phyloP scores from a whole-genome alignment of 2,329 filamentous ascomycete species.

The Scedosporium aurantiacum region DNA sequence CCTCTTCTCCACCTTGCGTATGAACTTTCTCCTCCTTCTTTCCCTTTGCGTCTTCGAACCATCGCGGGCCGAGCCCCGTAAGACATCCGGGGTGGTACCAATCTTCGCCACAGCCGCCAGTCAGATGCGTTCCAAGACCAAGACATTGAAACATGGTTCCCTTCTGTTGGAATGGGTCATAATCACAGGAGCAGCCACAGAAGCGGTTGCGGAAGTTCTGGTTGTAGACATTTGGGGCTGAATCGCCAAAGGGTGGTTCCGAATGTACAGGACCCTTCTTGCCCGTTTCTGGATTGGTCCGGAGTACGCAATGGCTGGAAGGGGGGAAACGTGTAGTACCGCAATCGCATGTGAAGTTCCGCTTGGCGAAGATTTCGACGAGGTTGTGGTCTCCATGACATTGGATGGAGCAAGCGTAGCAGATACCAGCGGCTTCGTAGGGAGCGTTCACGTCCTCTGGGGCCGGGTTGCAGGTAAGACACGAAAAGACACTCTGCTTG shows the following conservation, averaged over 20 bases:
- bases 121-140: conserved; percentile 66
- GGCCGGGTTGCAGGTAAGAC: conserved; percentile 83
- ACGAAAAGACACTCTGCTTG: conserved; percentile 83
- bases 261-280: conserved; percentile 59
- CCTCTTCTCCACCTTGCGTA: conserved; percentile 17
- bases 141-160: conserved; percentile 98
- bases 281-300: conserved; percentile 61
- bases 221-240: conserved; percentile 75
- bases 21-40: conserved; percentile 11
- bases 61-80: conserved; percentile 65
- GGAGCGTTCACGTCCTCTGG: conserved; percentile 45
- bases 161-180: conserved; percentile 80
- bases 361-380: conserved; percentile 91
- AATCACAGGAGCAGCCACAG: conserved; percentile 79
- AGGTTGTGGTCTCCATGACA: conserved; percentile 93
- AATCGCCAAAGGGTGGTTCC: conserved; percentile 46
- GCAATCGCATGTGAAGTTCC: conserved; percentile 93
- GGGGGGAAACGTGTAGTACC: conserved; percentile 70
- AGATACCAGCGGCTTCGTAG: conserved; percentile 70
- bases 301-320: conserved; percentile 63
- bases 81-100: conserved; percentile 96
- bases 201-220: conserved; percentile 92
- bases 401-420: conserved; percentile 92
- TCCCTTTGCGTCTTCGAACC: conserved; percentile 45
- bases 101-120: conserved; percentile 88